phyloP scores from a whole-genome alignment of 78 protist species.

The Guillardia theta region DNA sequence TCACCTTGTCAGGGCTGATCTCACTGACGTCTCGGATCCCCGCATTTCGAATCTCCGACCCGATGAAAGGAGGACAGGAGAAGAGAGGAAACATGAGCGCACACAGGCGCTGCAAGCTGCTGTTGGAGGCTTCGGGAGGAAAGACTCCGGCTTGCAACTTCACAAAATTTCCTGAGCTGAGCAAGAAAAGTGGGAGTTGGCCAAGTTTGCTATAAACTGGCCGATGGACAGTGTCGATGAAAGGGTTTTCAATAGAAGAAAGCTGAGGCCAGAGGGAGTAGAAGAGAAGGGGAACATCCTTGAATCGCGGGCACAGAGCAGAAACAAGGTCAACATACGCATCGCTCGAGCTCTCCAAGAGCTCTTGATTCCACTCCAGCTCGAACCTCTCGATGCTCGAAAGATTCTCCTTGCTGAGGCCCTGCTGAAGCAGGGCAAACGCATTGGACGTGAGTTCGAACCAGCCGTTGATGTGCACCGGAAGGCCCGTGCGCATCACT shows the following conservation, averaged over 20 bases:
- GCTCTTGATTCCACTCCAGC: conserved; percentile 9
- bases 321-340: neutral
- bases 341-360: neutral
- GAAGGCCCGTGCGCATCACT: neutral
- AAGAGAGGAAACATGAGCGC: neutral
- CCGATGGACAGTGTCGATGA: neutral
- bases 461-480: conserved; percentile 20
- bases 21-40: neutral
- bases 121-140: neutral
- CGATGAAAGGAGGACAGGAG: neutral
- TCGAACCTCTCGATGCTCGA: too few species aligned
- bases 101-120: neutral
- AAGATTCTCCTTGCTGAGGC: neutral
- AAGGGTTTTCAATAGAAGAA: neutral
- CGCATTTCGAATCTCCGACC: neutral
- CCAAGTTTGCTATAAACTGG: neutral
- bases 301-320: neutral
- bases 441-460: neutral
- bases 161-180: neutral
- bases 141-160: conserved; percentile 26
- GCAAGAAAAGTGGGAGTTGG: neutral
- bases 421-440: too few species aligned
- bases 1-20: neutral
- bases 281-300: neutral
- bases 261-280: neutral